These are phyloP conservation scores for Tricholomella constricta DNA, from an alignment of 768 basidiomycete genomes.

Conservation along the genomic window DNA sequence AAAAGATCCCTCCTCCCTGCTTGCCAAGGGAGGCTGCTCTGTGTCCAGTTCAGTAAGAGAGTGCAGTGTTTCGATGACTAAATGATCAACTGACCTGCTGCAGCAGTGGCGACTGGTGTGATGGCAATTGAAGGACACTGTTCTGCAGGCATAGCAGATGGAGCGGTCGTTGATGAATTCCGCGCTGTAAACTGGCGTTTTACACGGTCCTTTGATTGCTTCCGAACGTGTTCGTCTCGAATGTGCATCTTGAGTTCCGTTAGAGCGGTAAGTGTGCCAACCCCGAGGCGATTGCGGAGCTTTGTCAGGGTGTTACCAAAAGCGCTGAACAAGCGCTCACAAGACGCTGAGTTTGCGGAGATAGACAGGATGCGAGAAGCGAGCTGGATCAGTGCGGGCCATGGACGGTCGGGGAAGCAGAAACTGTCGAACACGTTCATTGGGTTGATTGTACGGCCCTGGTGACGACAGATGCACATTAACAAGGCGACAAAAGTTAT, in stretches of 20 bases:
- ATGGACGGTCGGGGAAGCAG: conserved; percentile 5
- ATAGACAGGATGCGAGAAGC: conserved; percentile 23
- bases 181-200: background rate
- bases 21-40: too few species aligned
- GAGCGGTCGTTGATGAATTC: too few species aligned
- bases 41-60: too few species aligned
- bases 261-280: conserved; percentile 19
- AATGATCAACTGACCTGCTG: too few species aligned
- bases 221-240: conserved; percentile 21
- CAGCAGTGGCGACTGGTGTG: too few species aligned
- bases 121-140: background rate
- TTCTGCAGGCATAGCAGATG: background rate
- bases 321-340: conserved; percentile 30
- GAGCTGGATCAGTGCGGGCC: conserved; percentile 21
- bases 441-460: conserved; percentile 14
- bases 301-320: conserved; percentile 32
- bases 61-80: too few species aligned
- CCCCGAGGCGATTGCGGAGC: conserved; percentile 23
- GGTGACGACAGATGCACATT: too few species aligned
- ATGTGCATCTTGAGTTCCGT: conserved; percentile 32
- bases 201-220: background rate
- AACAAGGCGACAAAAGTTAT: too few species aligned
- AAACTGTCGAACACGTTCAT: conserved; percentile 11
- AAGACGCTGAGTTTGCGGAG: conserved; percentile 32
- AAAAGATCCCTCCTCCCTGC: too few species aligned